These are phyloP conservation scores for Lepiota brunneoincarnata DNA, from an alignment of 768 basidiomycete genomes.

Conservation along the genomic window DNA sequence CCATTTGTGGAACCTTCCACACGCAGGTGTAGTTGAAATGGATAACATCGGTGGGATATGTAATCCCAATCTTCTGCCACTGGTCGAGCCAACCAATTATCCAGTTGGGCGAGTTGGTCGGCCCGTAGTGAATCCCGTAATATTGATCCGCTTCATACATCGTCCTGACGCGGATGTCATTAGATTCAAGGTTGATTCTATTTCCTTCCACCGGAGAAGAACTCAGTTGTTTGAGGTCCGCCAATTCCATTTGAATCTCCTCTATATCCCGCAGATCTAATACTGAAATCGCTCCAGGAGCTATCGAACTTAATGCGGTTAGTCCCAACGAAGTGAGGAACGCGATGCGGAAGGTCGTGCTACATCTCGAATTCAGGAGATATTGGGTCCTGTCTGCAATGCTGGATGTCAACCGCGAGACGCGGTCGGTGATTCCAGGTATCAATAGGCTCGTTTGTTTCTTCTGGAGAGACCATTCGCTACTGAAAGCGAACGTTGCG, in stretches of 20 bases:
- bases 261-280: background rate
- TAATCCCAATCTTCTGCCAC: background rate
- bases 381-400: background rate
- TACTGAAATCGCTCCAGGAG: background rate
- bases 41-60: slow-evolving; percentile 4
- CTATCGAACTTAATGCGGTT: background rate
- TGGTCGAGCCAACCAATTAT: background rate
- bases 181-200: background rate
- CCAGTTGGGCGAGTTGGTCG: slow-evolving; percentile 1
- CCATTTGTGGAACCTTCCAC: background rate
- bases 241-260: background rate
- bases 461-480: background rate
- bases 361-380: background rate
- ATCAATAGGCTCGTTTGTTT: too few relatives aligned
- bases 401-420: background rate
- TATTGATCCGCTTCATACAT: background rate
- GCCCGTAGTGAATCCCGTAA: too few relatives aligned
- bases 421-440: background rate
- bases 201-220: background rate
- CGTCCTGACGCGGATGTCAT: background rate
- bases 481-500: background rate
- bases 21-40: background rate
- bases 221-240: background rate
- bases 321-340: background rate
- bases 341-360: background rate